Evolutionary conservation across 345 rosid genomes (phyloP).

Genomic region (Isatis tinctoria): DNA sequence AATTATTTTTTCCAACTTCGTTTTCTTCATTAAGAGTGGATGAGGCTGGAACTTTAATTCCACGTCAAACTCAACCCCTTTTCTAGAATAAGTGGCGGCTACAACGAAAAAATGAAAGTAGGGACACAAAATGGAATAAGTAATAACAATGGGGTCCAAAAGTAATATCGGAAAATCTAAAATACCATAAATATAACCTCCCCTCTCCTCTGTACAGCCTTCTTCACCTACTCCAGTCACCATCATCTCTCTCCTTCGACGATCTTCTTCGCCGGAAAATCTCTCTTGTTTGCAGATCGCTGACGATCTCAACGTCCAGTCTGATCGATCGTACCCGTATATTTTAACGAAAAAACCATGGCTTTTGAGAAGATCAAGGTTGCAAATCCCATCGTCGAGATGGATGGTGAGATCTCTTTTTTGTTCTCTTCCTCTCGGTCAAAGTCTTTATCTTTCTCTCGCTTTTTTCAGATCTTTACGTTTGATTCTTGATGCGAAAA

Average conservation of each 20-base stretch:
- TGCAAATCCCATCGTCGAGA: conserved; percentile 89
- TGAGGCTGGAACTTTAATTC: no score
- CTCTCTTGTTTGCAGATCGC: not conserved
- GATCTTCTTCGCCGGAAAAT: not conserved
- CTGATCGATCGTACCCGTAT: not conserved
- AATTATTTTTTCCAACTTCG: no score
- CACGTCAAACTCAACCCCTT: not conserved
- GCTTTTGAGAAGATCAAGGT: conserved; percentile 89
- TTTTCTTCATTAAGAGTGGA: no score
- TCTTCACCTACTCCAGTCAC: conserved; percentile 23
- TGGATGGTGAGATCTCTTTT: conserved; percentile 70
- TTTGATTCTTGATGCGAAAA: not conserved
- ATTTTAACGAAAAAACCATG: conserved; percentile 30
- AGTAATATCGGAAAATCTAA: not conserved
- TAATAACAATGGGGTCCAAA: conserved; percentile 4
- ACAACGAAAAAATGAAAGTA: not conserved
- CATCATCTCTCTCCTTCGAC: not conserved
- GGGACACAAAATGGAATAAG: not conserved
- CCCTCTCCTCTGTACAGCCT: not conserved
- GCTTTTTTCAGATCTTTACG: conserved; percentile 4
- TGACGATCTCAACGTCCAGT: not conserved
- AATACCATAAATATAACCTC: conserved; percentile 18
- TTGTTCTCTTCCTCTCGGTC: not conserved
- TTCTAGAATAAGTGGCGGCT: not conserved
- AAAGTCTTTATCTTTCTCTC: not conserved